Percentiles rank a stretch among this genome's conserved stretches.
Evolutionary conservation across 257 asterid genomes (phyloP).

Genomic region (Fraxinus quadrangulata): DNA sequence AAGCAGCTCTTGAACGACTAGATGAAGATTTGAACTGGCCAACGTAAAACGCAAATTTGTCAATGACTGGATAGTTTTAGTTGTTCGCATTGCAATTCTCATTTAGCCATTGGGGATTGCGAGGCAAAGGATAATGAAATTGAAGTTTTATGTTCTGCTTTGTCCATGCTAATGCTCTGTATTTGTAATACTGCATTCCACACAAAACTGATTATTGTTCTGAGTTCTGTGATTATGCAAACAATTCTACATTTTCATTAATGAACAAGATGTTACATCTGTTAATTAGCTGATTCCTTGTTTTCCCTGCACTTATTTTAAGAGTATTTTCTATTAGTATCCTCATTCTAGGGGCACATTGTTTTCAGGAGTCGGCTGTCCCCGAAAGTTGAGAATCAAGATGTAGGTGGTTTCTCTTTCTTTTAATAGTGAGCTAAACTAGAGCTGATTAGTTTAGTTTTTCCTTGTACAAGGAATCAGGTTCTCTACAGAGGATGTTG

Average conservation of each 20-base stretch:
- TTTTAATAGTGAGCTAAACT: too few relatives aligned
- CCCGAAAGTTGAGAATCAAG: too few relatives aligned
- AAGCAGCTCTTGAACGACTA: slow-evolving; percentile 37
- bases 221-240: slow-evolving; percentile 34
- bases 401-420: too few relatives aligned
- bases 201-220: slow-evolving; percentile 23
- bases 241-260: slow-evolving; percentile 19
- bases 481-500: too few relatives aligned
- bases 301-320: too few relatives aligned
- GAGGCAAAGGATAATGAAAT: not conserved
- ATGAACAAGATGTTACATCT: slow-evolving; percentile 28
- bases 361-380: too few relatives aligned
- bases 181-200: slow-evolving; percentile 23
- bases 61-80: slow-evolving; percentile 2
- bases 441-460: too few relatives aligned
- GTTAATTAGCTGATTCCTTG: too few relatives aligned
- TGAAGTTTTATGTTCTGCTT: slow-evolving; percentile 20
- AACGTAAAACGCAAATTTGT: slow-evolving; percentile 11
- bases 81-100: not conserved
- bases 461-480: too few relatives aligned
- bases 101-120: slow-evolving; percentile 20
- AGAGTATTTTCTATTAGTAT: too few relatives aligned
- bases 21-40: slow-evolving; percentile 18
- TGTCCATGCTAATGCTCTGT: slow-evolving; percentile 31
- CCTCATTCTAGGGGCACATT: too few relatives aligned